Conservation (phyloP, 1,284 basidiomycete genomes). For the Macrocystidia cucumis region DNA sequence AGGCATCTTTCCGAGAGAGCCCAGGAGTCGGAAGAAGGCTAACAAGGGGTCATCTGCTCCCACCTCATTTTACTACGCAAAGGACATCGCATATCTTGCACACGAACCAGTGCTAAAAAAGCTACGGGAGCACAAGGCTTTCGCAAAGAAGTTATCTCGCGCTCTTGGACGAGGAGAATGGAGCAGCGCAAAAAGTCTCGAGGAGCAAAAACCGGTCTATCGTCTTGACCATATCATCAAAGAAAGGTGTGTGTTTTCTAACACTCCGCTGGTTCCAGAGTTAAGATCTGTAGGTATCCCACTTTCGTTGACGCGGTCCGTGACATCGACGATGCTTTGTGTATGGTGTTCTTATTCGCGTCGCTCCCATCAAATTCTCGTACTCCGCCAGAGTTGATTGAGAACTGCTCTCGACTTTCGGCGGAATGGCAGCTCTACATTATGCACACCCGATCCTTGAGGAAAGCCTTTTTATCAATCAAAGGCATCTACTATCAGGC, state of each 20-base stretch:
- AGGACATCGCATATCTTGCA: conserved; percentile 96
- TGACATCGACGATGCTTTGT: conserved; percentile 96
- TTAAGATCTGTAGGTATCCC: conserved; percentile 66
- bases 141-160: conserved; percentile 94
- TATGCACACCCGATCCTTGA: conserved; percentile 81
- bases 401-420: conserved; percentile 86
- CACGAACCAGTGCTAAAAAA: conserved; percentile 97
- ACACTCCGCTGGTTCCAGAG: neutral
- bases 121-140: conserved; percentile 95
- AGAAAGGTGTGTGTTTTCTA: conserved; percentile 66
- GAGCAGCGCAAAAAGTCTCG: conserved; percentile 90
- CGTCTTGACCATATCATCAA: conserved; percentile 96
- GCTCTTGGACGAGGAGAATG: conserved; percentile 94
- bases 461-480: conserved; percentile 95
- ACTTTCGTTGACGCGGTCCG: conserved; percentile 94
- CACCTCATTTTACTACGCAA: conserved; percentile 97
- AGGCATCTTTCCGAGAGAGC: conserved; percentile 98
- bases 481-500: conserved; percentile 99
- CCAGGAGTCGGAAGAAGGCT: conserved; percentile 86
- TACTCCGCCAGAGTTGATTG: conserved; percentile 79
- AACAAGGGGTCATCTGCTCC: conserved; percentile 98
- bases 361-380: conserved; percentile 80
- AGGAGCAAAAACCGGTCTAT: conserved; percentile 88
- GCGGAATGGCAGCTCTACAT: conserved; percentile 95
- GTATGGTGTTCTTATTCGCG: conserved; percentile 91